Evolutionary conservation across 495 filamentous ascomycete genomes (phyloP), one percentile per base, ranked within the genome.

Genomic region (Ascodesmis nigricans): DNA sequence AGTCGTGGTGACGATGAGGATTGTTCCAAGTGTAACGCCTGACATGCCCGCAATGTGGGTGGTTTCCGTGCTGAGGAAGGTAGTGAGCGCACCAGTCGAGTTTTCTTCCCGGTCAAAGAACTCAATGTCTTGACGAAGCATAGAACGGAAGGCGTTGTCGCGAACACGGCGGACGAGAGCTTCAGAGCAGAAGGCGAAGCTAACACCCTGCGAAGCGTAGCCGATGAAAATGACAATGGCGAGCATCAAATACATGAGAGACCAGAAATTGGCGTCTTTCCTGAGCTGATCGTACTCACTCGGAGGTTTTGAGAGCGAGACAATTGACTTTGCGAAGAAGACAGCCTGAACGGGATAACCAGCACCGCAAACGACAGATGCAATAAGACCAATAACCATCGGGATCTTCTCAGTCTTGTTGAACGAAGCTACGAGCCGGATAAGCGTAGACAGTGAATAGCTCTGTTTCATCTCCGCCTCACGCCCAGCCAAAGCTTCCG

Each of bases 191-290:
- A 73, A 75, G 4, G 78, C 82, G 39, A 93, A 90, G 3, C 68
- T 61, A 14, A 77, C 40, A 24, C 80, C 83, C 43, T 84, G 75
- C 22, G 47, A 47, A 21, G 63, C 58, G 43, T 76, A 76, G 1
- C 70, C 65, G 32, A 84, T 49, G 39, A 91, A 70, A 47, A 76
- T 69, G 19, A 71, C 64, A 29, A 91, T 52, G 10, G 76, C 87
- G n/a, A 92, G 66, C 66, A 93, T 81, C 15, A 95, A 65, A 53
- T 87, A 97, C 82, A 97, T 92, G 38, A 72, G 53, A 22, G 67
- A 70, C 84, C 87, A 97, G 55, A 93, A 95, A 42, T 87, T 69
- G 26, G 69, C 69, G 26, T 77, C 69, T 2, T 63, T 60, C 31
- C 73, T 64, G 23, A 90, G 53, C 40, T 62, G 52, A 26, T 23